Evolutionary conservation across 176 grass and related monocot species (phyloP).

Genomic region (Sorghum bicolor): Sorghum_bicolor_NCBIv3 NC_012876.2:55540501-55541000

Average conservation of each 20-base stretch:
- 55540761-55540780: slow-evolving; percentile 76
- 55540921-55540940: slow-evolving; percentile 54
- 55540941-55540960: slow-evolving; percentile 19
- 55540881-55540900: slow-evolving; percentile 92
- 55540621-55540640: slow-evolving; percentile 62
- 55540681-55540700: slow-evolving; percentile 54
- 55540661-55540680: slow-evolving; percentile 52
- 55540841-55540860: slow-evolving; percentile 42
- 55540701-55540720: slow-evolving; percentile 51
- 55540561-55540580: slow-evolving; percentile 55
- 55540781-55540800: slow-evolving; percentile 39
- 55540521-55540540: slow-evolving; percentile 43
- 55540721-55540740: slow-evolving; percentile 48
- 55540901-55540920: slow-evolving; percentile 77
- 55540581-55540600: slow-evolving; percentile 57
- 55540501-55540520: slow-evolving; percentile 69
- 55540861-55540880: slow-evolving; percentile 60
- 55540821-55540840: slow-evolving; percentile 42
- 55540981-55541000: slow-evolving; percentile 30
- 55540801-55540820: slow-evolving; percentile 34
- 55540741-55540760: slow-evolving; percentile 62
- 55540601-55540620: slow-evolving; percentile 80
- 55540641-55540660: slow-evolving; percentile 41
- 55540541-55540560: slow-evolving; percentile 57
- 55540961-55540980: slow-evolving; percentile 19